phyloP scores from a whole-genome alignment of 768 basidiomycete genomes.

The Chiua virens region DNA sequence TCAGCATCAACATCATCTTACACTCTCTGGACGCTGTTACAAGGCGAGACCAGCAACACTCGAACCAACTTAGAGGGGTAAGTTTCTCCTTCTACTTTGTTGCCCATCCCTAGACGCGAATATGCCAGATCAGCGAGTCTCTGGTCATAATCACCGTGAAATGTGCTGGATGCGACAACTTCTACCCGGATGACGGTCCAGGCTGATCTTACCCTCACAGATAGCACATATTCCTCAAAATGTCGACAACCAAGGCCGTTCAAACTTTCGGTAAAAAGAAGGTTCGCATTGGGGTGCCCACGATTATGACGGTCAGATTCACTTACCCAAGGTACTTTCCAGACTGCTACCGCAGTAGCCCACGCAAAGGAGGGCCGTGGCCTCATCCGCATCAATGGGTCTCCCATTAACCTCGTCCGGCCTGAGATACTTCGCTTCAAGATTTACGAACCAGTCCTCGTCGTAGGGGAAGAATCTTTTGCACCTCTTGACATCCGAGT shows the following conservation, averaged over 20 bases:
- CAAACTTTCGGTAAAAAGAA: conserved; percentile 99
- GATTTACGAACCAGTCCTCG: conserved; percentile 96
- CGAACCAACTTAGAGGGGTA: conserved; percentile 38
- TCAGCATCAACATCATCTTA: neutral
- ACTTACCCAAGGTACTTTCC: conserved; percentile 8
- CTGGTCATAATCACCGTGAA: conserved; percentile 23
- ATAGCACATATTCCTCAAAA: conserved; percentile 42
- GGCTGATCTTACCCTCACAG: conserved; percentile 24
- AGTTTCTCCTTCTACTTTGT: conserved; percentile 26
- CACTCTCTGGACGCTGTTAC: neutral
- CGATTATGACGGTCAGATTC: neutral
- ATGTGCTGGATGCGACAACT: conserved; percentile 40
- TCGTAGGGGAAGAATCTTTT: conserved; percentile 89
- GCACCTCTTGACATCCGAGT: conserved; percentile 91
- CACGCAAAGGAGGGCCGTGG: conserved; percentile 96
- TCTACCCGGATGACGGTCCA: conserved; percentile 36
- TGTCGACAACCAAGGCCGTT: conserved; percentile 84
- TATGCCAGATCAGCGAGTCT: neutral
- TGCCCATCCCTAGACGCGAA: neutral
- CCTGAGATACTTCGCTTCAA: conserved; percentile 97
- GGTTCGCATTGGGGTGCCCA: conserved; percentile 44
- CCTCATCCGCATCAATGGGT: conserved; percentile 94
- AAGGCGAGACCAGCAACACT: conserved; percentile 22
- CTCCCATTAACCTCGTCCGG: conserved; percentile 93
- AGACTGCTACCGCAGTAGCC: conserved; percentile 98